Percentiles rank a stretch among this genome's conserved stretches.
These are phyloP conservation scores for Volvox reticuliferus DNA, from an alignment of 139 green algal genomes.

Conservation along the genomic window DNA sequence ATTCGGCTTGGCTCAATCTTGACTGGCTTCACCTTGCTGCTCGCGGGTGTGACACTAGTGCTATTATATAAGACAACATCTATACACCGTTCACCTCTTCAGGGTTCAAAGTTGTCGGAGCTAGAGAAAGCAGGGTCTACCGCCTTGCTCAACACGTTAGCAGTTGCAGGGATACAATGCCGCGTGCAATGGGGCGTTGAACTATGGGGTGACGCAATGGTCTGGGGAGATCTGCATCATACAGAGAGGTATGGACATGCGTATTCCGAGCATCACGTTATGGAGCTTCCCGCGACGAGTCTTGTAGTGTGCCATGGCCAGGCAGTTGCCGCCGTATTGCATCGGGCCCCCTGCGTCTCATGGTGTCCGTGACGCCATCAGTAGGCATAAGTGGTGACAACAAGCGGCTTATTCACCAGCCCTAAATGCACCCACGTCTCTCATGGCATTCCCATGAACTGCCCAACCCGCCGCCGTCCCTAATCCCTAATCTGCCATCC, in stretches of 20 bases:
- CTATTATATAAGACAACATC: neutral
- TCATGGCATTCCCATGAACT: no score
- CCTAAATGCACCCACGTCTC: no score
- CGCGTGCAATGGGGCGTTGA: neutral
- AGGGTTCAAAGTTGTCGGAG: neutral
- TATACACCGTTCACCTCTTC: neutral
- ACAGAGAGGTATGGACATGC: neutral
- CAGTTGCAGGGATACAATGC: conserved; percentile 5
- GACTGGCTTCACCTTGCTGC: neutral
- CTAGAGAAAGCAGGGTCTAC: neutral
- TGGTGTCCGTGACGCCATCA: no score
- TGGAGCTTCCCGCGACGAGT: neutral
- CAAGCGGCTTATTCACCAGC: no score
- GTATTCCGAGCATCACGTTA: neutral
- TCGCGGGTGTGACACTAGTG: neutral
- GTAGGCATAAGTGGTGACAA: no score
- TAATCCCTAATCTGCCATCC: no score
- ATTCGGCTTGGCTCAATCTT: neutral
- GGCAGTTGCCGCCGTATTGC: neutral
- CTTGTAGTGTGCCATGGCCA: neutral
- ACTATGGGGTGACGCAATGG: neutral
- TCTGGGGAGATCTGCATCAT: conserved; percentile 4
- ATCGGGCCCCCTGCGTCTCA: neutral
- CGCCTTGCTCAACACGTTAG: neutral
- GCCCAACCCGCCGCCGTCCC: no score